These are phyloP conservation scores for Kuraishia hungarica DNA, from an alignment of 805 yeast genomes.

Conservation along the genomic window DNA sequence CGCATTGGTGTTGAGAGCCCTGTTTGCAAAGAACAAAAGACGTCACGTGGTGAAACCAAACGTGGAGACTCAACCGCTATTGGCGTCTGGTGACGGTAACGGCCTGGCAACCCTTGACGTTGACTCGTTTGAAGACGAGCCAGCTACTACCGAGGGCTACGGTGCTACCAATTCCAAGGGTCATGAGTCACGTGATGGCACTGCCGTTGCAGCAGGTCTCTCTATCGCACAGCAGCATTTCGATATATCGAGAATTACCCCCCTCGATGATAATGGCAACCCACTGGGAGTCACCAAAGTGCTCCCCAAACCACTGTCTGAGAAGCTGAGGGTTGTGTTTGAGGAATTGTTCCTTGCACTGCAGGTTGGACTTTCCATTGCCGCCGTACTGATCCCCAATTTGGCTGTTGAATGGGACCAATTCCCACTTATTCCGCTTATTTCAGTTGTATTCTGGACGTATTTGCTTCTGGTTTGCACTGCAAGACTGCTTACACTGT, in stretches of 20 bases:
- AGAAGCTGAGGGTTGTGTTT: constrained; percentile 41
- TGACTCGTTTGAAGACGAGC: constrained; percentile 4
- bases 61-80: constrained; percentile 6
- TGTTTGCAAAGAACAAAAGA: background rate
- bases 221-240: constrained; percentile 52
- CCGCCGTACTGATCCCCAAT: constrained; percentile 23
- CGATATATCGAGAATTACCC: constrained; percentile 46
- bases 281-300: constrained; percentile 46
- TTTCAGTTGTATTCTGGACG: constrained; percentile 31
- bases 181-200: background rate
- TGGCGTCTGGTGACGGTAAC: background rate
- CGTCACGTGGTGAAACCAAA: background rate
- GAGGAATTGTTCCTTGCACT: constrained; percentile 32
- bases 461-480: constrained; percentile 30
- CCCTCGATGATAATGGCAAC: constrained; percentile 50
- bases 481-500: constrained; percentile 27
- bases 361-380: constrained; percentile 26
- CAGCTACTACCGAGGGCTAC: constrained; percentile 3
- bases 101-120: constrained; percentile 2
- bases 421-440: constrained; percentile 17
- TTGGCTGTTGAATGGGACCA: constrained; percentile 26
- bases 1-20: constrained; percentile 1
- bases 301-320: constrained; percentile 40
- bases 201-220: constrained; percentile 1
- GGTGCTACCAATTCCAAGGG: constrained; percentile 9